Evolutionary conservation across 2,329 filamentous ascomycete species (phyloP), one percentile per base, ranked within the genome.

Genomic region (Colletotrichum sansevieriae): DNA sequence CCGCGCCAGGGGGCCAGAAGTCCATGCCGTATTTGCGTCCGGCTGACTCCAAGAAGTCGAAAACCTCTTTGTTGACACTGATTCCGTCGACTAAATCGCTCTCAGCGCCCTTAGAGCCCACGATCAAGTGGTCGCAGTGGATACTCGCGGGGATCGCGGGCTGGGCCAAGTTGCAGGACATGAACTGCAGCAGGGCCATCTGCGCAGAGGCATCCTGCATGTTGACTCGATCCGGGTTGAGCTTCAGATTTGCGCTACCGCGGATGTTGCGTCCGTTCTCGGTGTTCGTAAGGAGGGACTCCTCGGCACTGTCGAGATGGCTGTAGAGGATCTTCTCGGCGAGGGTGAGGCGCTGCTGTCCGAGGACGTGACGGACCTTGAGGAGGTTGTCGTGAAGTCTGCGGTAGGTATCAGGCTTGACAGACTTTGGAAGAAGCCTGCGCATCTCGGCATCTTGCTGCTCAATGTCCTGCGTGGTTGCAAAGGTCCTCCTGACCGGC

Each of bases 131-230:
- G 83, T 99, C 96, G 82, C 96, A 99, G 84, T 99, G 96, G 74
- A 98, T 98, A 79, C 95, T 98, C 56, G 96, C 95, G 11, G 96
- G 96, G 57, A 99, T 95, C 10, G 95, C 95, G 2, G 96, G 97
- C 68, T 90, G 90, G 33, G 92, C 92, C 62, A 99, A 87, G 63
- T 94, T 93, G 81, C 96, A 99, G 33, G 93, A 93, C 95, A 99
- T 99, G 86, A 99, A 99, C 82, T 99, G 96, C 74, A 99, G 84
- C 72, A 99, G 84, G 2, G 96, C 96, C 96, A 99, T 99, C 83
- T 99, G 96, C 6, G 96, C 96, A 35, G 94, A 97, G 13, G 96
- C 96, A 84, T 99, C 96, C 82, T 99, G 96, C 96, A 99, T 99
- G 72, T 97, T 97, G 74, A 98, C 96, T 61, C 96, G 90, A 80